phyloP scores from a whole-genome alignment of 352 stramenopile genomes.

The Globisporangium cystogenes region DNA sequence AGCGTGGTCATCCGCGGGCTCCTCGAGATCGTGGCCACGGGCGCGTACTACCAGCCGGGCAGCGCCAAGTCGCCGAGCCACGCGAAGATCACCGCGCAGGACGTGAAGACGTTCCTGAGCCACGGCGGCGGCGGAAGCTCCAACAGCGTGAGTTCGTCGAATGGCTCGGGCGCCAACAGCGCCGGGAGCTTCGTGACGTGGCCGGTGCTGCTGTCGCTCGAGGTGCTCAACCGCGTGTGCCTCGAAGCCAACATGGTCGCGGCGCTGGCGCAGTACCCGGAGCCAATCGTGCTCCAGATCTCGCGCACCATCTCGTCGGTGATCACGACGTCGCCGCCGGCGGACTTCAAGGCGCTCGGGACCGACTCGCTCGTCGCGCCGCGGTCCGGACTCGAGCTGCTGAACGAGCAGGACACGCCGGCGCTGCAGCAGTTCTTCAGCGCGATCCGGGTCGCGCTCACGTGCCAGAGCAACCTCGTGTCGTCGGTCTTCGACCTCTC shows the following conservation, averaged over 20 bases:
- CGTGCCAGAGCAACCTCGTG: constrained; percentile 70
- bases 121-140: constrained; percentile 16
- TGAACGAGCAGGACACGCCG: constrained; percentile 81
- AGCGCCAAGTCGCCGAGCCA: constrained; percentile 46
- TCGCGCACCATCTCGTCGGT: constrained; percentile 66
- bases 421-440: constrained; percentile 74
- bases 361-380: constrained; percentile 28
- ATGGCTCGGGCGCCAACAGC: constrained; percentile 13
- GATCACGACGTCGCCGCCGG: constrained; percentile 70
- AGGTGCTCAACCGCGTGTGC: constrained; percentile 76
- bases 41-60: constrained; percentile 49
- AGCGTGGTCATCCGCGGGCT: constrained; percentile 53
- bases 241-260: constrained; percentile 61
- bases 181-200: constrained; percentile 75
- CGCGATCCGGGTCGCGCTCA: constrained; percentile 69
- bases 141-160: constrained; percentile 15
- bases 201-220: constrained; percentile 72
- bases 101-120: constrained; percentile 64
- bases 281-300: constrained; percentile 50
- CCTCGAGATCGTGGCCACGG: constrained; percentile 77
- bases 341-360: constrained; percentile 53
- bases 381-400: constrained; percentile 66
- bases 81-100: constrained; percentile 45
- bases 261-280: constrained; percentile 57
- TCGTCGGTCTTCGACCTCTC: constrained; percentile 74